A percentile compares a stretch with the other conserved stretches of the same genome.
Conservation (phyloP, 129 eudicot species). For the Kitagawia praeruptora region DNA sequence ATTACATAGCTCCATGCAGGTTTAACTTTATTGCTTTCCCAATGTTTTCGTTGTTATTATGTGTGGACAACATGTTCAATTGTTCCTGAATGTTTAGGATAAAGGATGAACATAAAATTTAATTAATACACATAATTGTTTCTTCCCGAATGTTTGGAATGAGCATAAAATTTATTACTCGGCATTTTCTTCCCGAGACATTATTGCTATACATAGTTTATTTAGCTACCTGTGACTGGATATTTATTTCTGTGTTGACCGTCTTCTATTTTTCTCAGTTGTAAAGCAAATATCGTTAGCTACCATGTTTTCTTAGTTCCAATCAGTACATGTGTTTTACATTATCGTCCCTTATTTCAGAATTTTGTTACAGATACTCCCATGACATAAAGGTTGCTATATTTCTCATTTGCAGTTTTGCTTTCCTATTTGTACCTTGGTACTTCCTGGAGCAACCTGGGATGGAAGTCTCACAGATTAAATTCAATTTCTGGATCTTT, state of each 20-base stretch:
- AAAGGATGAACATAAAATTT: neutral
- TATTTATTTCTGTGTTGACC: neutral
- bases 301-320: neutral
- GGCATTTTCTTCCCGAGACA: neutral
- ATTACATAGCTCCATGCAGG: slow-evolving; percentile 99
- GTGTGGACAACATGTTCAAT: neutral
- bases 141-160: neutral
- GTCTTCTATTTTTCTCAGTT: neutral
- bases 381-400: neutral
- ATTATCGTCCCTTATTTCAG: neutral
- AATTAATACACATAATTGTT: neutral
- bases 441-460: slow-evolving; percentile 81
- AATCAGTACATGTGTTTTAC: neutral
- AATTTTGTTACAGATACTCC: neutral
- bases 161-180: neutral
- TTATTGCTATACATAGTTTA: neutral
- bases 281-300: neutral
- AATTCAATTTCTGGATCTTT: slow-evolving; percentile 90
- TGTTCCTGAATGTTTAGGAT: neutral
- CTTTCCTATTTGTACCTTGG: slow-evolving; percentile 91
- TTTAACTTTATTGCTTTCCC: slow-evolving; percentile 17
- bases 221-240: neutral
- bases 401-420: slow-evolving; percentile 49
- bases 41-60: neutral
- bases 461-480: slow-evolving; percentile 76